These are phyloP conservation scores for Pascua sp. DNA, from an alignment of 1,284 basidiomycete species.

Conservation along the genomic window DNA sequence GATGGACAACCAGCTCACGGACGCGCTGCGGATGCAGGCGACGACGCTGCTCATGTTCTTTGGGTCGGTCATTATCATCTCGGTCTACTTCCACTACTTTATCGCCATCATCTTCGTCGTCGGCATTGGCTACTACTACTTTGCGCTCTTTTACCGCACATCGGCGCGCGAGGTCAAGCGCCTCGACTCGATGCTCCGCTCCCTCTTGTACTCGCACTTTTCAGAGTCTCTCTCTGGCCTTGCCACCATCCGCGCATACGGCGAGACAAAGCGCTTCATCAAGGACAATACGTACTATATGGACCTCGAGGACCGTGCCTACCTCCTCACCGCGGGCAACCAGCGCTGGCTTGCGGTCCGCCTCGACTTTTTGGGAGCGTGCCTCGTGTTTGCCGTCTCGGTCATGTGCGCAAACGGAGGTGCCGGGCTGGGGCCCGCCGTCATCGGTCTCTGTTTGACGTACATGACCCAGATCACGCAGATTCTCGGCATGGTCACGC, in stretches of 20 bases:
- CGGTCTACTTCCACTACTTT: slow-evolving; percentile 68
- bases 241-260: slow-evolving; percentile 70
- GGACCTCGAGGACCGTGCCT: slow-evolving; percentile 68
- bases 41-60: slow-evolving; percentile 43
- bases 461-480: slow-evolving; percentile 56
- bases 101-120: slow-evolving; percentile 45
- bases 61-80: slow-evolving; percentile 63
- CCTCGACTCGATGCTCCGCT: slow-evolving; percentile 62
- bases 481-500: slow-evolving; percentile 54
- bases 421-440: slow-evolving; percentile 60
- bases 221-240: slow-evolving; percentile 72
- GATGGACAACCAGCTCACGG: slow-evolving; percentile 64
- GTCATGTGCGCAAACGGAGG: slow-evolving; percentile 49
- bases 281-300: slow-evolving; percentile 66
- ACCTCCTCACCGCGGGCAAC: slow-evolving; percentile 51
- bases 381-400: slow-evolving; percentile 63
- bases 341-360: slow-evolving; percentile 71
- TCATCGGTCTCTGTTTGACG: slow-evolving; percentile 69
- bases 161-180: slow-evolving; percentile 68
- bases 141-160: slow-evolving; percentile 67
- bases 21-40: slow-evolving; percentile 60
- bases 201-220: slow-evolving; percentile 72
- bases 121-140: slow-evolving; percentile 34
- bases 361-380: slow-evolving; percentile 68
- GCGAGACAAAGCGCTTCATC: slow-evolving; percentile 62